Base-by-base conservation (phyloP, 495 filamentous ascomycete species). In the Aspergillus egyptiacus region DNA sequence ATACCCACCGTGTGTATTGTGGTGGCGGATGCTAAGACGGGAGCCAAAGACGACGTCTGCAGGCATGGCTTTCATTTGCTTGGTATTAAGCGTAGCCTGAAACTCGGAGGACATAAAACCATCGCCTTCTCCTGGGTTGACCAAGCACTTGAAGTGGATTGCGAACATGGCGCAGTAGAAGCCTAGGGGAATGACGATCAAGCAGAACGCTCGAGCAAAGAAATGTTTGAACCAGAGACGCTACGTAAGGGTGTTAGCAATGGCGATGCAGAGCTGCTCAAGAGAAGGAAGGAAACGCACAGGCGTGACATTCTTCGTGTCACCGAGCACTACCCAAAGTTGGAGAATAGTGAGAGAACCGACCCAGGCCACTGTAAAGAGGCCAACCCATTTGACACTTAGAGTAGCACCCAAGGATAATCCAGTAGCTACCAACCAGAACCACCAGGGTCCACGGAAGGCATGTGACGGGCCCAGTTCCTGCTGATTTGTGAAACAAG, bases 21-120 rank as follows among this genome's bases (percentile, higher is more conserved):
- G 81, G 64, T 98, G 93, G 56, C 93, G 86, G 53, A 98, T 78
- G 58, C 75, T 80, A 56, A 98, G 75, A 33, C 86, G 82, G 59
- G 88, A 93, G 33, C 93, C 93, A 60, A 89, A 86, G 20, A 85
- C 83, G 51, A 98, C 82, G 68, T 98, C 91, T 3, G 87, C 93
- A 0, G 93, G 84, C 14, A 96, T 90, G 63, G 94, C 90, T 63
- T 88, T 81, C 93, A 98, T 98, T 27, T 75, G 80, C 71, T 97
- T 97, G 33, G 85, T 91, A 67, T 96, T 98, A 48, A 98, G 73
- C 2, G 93, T 98, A 18, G 94, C 87, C 67, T 97, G 94, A 73
- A 98, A 98, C 65, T 98, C 94, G 25, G 91, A 95, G 53, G 89
- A 95, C 93, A 98, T 98, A 76, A 98, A 98, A 44, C 93, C 93